Evolutionary conservation across 331 rosid species (phyloP), one percentile per base, ranked within the genome.

Genomic region (Quercus tomentella): DNA sequence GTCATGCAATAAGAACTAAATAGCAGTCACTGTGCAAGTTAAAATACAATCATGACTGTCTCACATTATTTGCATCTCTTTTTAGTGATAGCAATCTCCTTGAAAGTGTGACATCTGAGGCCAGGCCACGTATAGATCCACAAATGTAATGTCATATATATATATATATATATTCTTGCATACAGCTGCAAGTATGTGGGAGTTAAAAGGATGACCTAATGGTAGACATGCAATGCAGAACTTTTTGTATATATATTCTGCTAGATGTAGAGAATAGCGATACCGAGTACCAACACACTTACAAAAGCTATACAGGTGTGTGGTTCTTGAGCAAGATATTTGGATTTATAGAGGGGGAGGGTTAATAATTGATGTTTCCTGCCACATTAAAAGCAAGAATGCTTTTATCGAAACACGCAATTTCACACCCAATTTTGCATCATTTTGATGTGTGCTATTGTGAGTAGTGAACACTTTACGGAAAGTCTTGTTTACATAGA

Each of bases 331-430:
- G 25, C 56, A 67, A 79, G 61, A 70, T 70, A 77, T 68, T 79
- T 49, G 62, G 37, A 77, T 7, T 30, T 66, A 57, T 60, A 78
- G 76, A 61, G 23, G 7, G 41, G 10, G 49, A 6, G 41, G 7
- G 49, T 78, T 55, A 75, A 84, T 72, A 67, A 82, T 85, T 74
- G 78, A 67, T 83, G 91, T 83, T 75, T 83, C 89, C 86, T 83
- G 83, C 85, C 87, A 80, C 66, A 81, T 73, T 70, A 80, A 70
- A 75, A 60, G 73, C 35, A 55, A 76, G 66, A 70, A 73, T 76
- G 49, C 3, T 8, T 8, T 41, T 41, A 2, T 9, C 0, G 3
- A 2, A 41, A 8, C 12, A 41, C 3, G 3, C 3, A 41, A 41
- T 41, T 41, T 8, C 11, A 41, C 12, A 41, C 12, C 12, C 3